Percentiles rank a stretch among this genome's conserved stretches.
These are phyloP conservation scores for Inonotus obliquus DNA, from an alignment of 1,284 basidiomycete genomes.

Conservation along the genomic window DNA sequence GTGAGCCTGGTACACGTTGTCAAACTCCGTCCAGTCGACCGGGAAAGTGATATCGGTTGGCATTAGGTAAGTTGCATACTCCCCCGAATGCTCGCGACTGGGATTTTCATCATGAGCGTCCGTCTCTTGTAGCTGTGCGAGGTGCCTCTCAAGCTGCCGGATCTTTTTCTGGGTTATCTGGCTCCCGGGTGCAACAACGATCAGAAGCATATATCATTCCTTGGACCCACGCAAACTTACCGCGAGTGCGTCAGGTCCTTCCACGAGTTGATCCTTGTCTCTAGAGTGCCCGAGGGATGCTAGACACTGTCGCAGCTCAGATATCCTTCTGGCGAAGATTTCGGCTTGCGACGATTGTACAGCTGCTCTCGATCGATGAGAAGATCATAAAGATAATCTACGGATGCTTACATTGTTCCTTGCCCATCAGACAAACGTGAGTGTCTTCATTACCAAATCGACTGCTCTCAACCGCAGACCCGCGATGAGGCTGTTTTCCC, in stretches of 20 bases:
- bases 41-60: constrained; percentile 60
- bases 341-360: constrained; percentile 67
- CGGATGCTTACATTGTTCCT: constrained; percentile 58
- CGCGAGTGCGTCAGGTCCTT: background rate
- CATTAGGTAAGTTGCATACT: constrained; percentile 48
- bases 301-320: constrained; percentile 38
- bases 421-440: constrained; percentile 82
- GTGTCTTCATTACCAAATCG: constrained; percentile 90
- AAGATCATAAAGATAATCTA: background rate
- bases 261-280: background rate
- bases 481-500: constrained; percentile 36
- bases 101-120: constrained; percentile 21
- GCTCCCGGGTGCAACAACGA: constrained; percentile 17
- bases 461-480: constrained; percentile 39
- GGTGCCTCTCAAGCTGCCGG: constrained; percentile 55
- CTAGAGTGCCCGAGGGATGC: constrained; percentile 1
- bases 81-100: constrained; percentile 28
- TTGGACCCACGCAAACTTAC: background rate
- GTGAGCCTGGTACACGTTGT: constrained; percentile 90
- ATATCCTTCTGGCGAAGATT: constrained; percentile 55
- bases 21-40: constrained; percentile 78
- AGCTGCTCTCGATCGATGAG: constrained; percentile 38
- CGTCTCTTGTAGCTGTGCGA: constrained; percentile 46
- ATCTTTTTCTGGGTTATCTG: constrained; percentile 44
- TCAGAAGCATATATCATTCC: background rate